Base-by-base conservation (phyloP, 176 grass and related monocot species). In the Paspalum vaginatum region DNA sequence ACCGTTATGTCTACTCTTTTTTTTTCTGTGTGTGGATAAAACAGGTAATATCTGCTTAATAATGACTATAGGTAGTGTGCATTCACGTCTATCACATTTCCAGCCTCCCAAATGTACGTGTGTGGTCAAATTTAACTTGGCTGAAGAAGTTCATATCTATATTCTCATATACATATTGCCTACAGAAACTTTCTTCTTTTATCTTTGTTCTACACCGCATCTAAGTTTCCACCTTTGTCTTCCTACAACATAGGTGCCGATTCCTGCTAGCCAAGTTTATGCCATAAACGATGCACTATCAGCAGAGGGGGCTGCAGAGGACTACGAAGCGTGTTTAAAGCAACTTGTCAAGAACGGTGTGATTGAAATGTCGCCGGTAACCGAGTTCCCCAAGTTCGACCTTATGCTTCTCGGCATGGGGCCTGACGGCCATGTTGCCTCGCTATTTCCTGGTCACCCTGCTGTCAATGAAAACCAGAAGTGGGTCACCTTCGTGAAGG, bases 341-440 rank as follows among this genome's bases (percentile, higher is more conserved):
- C 82, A 92, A 63, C 85, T 97, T 54, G 92, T 87, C 5, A 83
- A 84, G 58, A 2, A 61, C 41, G 87, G 82, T 3, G 83, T 86
- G 60, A 61, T 97, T 14, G 54, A 26, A 44, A 45, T 80, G 8
- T 85, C 68, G 61, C 25, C 79, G 2, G 52, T 61, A 61, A 76
- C 95, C 24, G 91, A 89, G 16, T 89, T 94, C 68, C 91, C 91
- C 51, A 72, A 80, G 70, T 92, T 97, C 49, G 89, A 98, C 69
- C 91, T 98, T 37, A 91, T 94, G 89, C 87, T 98, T 58, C 50
- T 97, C 42, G 89, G 95, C 42, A 94, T 98, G 95, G 92, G 92
- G 5, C 92, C 92, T 68, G 95, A 94, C 87, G 95, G 95, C 26
- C 95, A 98, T 50, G 61, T 94, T 44, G 89, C 92, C 27, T 98